phyloP scores from a whole-genome alignment of 208 protist species.

The Leptomonas seymouri region DNA sequence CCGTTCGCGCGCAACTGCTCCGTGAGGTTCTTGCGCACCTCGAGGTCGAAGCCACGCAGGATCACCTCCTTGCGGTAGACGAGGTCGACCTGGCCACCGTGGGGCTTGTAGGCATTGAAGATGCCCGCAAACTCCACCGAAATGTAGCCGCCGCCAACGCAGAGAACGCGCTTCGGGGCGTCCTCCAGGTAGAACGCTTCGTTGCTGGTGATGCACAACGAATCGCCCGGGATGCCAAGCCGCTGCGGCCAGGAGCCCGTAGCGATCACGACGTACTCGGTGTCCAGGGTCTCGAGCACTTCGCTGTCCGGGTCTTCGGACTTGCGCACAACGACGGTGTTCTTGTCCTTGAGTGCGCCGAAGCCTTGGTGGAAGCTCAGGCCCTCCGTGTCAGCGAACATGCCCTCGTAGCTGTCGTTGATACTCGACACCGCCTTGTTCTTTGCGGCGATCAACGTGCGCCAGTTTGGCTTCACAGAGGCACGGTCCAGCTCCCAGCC shows the following conservation, averaged over 20 bases:
- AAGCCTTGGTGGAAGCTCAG: conserved; percentile 87
- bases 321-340: conserved; percentile 81
- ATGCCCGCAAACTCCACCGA: conserved; percentile 92
- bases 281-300: conserved; percentile 64
- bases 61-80: conserved; percentile 83
- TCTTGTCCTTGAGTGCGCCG: conserved; percentile 64
- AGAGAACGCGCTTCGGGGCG: conserved; percentile 72
- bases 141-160: conserved; percentile 93
- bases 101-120: conserved; percentile 89
- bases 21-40: conserved; percentile 76
- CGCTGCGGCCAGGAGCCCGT: conserved; percentile 88
- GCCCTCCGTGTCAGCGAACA: conserved; percentile 87
- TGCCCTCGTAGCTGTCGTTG: conserved; percentile 91
- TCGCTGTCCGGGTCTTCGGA: conserved; percentile 44
- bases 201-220: conserved; percentile 92
- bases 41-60: conserved; percentile 89
- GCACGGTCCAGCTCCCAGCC: conserved; percentile 77
- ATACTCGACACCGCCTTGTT: conserved; percentile 82
- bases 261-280: conserved; percentile 84
- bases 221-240: conserved; percentile 77
- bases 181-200: conserved; percentile 90
- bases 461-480: conserved; percentile 74
- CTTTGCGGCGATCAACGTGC: conserved; percentile 88
- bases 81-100: conserved; percentile 65
- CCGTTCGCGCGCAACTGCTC: conserved; percentile 83